phyloP scores from a whole-genome alignment of 768 basidiomycete species.

The Mycena vulgaris region DNA sequence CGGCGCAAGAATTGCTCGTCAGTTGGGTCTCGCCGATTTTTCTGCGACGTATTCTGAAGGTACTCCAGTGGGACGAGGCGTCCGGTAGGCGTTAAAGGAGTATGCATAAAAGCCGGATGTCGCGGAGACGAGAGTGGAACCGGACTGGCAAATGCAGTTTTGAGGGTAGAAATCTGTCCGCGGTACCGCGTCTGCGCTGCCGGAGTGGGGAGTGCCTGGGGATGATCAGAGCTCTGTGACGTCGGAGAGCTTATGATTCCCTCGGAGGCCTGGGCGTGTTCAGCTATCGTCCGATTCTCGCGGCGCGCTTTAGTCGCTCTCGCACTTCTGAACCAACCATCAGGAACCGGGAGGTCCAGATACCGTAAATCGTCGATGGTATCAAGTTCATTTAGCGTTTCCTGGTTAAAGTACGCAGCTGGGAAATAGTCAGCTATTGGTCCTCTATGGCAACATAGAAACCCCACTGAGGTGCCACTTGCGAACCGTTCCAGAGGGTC shows the following conservation, averaged over 20 bases:
- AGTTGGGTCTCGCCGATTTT: constrained; percentile 58
- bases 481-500: constrained; percentile 65
- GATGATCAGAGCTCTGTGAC: constrained; percentile 26
- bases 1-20: constrained; percentile 64
- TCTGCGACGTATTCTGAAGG: constrained; percentile 54
- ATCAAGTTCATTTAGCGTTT: constrained; percentile 76
- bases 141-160: constrained; percentile 21
- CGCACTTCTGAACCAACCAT: constrained; percentile 86
- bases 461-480: constrained; percentile 89
- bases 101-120: constrained; percentile 27
- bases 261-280: constrained; percentile 27
- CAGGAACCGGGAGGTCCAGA: constrained; percentile 77
- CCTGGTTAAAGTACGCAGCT: constrained; percentile 92
- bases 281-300: constrained; percentile 55
- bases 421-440: constrained; percentile 48
- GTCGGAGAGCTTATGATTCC: constrained; percentile 34
- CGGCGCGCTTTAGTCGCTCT: constrained; percentile 75
- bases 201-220: constrained; percentile 30
- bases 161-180: constrained; percentile 33
- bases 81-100: constrained; percentile 29
- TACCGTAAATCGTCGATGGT: constrained; percentile 81
- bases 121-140: constrained; percentile 33
- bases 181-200: constrained; percentile 41
- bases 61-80: constrained; percentile 60
- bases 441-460: constrained; percentile 26